Evolutionary conservation across 2,329 filamentous ascomycete species (phyloP), one percentile per base, ranked within the genome.

Genomic region (Periconia sp.): DNA sequence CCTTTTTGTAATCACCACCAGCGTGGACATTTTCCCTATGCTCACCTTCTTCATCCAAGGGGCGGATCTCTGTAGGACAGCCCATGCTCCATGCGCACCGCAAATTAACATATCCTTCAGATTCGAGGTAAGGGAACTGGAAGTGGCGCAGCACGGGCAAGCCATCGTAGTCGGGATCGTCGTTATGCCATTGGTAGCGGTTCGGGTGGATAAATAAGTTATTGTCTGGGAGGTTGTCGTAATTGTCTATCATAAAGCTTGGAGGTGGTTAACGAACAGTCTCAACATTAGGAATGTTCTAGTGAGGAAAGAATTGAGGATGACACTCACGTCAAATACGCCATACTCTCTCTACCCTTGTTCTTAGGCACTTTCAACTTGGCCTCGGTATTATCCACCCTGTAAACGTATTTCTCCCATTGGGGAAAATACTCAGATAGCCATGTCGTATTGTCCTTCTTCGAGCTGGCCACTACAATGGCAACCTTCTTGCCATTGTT

Each of bases 31-130:
- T 70, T 37, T 67, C 63, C 40, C 76, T 67, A 50, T 76, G 73
- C 50, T 79, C 74, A 18, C 70, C 69, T 45, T 70, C 67, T 49
- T 76, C 68, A 0, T 64, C 70, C 18, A 77, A 59, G 0, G 81
- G 81, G 42, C 75, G 77, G 49, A 83, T 79, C 47, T 82, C 80
- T 1, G 62, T 62, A 0, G 81, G 81, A 59, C 81, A 83, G 1
- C 81, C 81, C 1, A 82, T 68, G 1, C 72, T 69, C 80, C 80
- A 82, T 19, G 73, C 76, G 57, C 81, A 84, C 41, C 81, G 79
- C 15, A 83, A 73, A 50, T 81, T 83, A 33, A 81, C 77, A 51
- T 83, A 84, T 51, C 81, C 81, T 61, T 79, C 71, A 52, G 75
- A 60, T 47, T 77, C 72, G 40, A 83, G 72, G 60, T 81, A 78